Evolutionary conservation across 1,284 basidiomycete genomes (phyloP), one percentile per base, ranked within the genome.

Genomic region (Serendipita sp.): DNA sequence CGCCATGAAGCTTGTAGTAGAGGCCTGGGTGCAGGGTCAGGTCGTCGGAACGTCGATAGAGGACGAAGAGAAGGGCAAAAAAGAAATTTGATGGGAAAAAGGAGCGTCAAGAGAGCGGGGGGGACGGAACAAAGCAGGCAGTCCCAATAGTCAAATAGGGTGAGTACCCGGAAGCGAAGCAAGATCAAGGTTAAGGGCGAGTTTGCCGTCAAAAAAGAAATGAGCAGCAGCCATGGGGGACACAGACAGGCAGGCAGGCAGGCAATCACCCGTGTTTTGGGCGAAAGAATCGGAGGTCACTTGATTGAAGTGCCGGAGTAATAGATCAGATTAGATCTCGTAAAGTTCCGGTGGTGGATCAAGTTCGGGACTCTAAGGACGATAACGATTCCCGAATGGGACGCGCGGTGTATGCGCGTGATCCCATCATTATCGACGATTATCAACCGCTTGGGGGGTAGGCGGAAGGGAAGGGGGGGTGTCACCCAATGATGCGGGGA

Each of bases 1-100:
- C 93, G 64, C 93, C 93, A 77, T 99, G 95, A 10, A 99, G 81
- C 76, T 99, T 99, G 79, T 93, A 94, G 76, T 98, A 99, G 3
- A 99, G 82, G 65, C 93, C 92, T 95, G 72, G 22, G 22, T 43
- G 53, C 42, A 41, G 38, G 38, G 38, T 41, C 38, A 13, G 38
- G 38, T 41, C 38, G 38, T 41, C 38, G 13, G 38, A 41, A 41
- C 13, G 60, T 60, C 49, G 22, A 60, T 63, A 62, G 63, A 61
- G 44, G 50, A 65, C 43, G 61, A 63, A 65, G 60, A 60, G 47
- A 55, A 63, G 65, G 65, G 53, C 64, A 62, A 62, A 42, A 66
- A 60, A 66, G 62, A 62, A 60, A 66, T 64, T 64, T 61, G 67
- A 64, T 61, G 68, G 60, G 55, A 65, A 45, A 62, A 67, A 68